These are phyloP conservation scores for Candida anglica DNA, from an alignment of 805 yeast species.

Conservation along the genomic window DNA sequence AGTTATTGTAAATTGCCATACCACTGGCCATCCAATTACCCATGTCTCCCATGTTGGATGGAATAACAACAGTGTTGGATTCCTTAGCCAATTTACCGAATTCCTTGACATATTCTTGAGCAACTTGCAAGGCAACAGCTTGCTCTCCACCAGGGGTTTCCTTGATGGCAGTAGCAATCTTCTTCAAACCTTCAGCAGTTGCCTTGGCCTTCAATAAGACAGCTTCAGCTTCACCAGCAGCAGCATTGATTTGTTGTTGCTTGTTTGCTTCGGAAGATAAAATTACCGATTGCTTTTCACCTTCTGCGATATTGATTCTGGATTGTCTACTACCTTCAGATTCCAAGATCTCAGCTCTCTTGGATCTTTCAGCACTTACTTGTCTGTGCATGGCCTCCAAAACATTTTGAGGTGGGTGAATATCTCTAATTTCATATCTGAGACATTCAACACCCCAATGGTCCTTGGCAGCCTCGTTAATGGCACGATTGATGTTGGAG, in stretches of 20 bases:
- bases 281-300: slow-evolving; percentile 66
- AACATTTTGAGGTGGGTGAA: slow-evolving; percentile 82
- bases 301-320: slow-evolving; percentile 80
- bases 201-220: slow-evolving; percentile 64
- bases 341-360: slow-evolving; percentile 82
- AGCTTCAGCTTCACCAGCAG: slow-evolving; percentile 74
- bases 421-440: slow-evolving; percentile 83
- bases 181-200: slow-evolving; percentile 64
- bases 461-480: slow-evolving; percentile 78
- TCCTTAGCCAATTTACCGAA: slow-evolving; percentile 82
- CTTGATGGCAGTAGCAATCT: slow-evolving; percentile 63
- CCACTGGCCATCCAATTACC: slow-evolving; percentile 76
- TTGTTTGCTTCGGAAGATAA: slow-evolving; percentile 72
- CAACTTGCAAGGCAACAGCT: slow-evolving; percentile 76
- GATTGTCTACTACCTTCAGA: slow-evolving; percentile 81
- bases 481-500: slow-evolving; percentile 67
- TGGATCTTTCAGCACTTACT: slow-evolving; percentile 82
- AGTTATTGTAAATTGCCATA: slow-evolving; percentile 61
- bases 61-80: slow-evolving; percentile 71
- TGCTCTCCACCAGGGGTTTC: slow-evolving; percentile 68
- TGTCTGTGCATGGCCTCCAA: slow-evolving; percentile 90
- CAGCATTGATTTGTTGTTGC: slow-evolving; percentile 58
- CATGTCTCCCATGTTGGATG: slow-evolving; percentile 71
- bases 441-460: slow-evolving; percentile 82
- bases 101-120: slow-evolving; percentile 79